phyloP scores from a whole-genome alignment of 1,284 basidiomycete genomes.

The Heterobasidion annosum region DNA sequence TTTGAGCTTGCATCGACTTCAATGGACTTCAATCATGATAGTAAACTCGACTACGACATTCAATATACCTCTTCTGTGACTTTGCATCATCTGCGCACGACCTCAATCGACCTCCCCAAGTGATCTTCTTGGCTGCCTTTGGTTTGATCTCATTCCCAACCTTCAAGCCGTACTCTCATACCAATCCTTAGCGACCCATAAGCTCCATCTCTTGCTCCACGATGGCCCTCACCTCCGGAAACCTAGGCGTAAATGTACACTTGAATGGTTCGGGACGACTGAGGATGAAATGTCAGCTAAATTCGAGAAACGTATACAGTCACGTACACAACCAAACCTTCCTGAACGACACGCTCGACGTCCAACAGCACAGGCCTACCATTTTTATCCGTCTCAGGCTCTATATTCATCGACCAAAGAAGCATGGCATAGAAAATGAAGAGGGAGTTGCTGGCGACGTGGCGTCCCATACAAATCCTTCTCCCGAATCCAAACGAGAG shows the following conservation, averaged over 20 bases:
- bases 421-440: slow-evolving; percentile 21
- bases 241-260: slow-evolving; percentile 8
- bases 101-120: no score
- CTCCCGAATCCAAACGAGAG: slow-evolving; percentile 17
- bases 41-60: no score
- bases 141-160: no score
- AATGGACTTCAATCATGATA: no score
- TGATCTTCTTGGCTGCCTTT: no score
- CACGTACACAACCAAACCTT: slow-evolving; percentile 11
- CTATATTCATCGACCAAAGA: slow-evolving; percentile 23
- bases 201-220: slow-evolving; percentile 7
- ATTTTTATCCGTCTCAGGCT: slow-evolving; percentile 7
- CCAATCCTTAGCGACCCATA: neutral
- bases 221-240: slow-evolving; percentile 8
- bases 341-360: slow-evolving; percentile 5
- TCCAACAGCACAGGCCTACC: slow-evolving; percentile 7
- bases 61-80: no score
- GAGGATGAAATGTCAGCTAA: neutral
- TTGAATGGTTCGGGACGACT: slow-evolving; percentile 9
- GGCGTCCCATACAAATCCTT: slow-evolving; percentile 16
- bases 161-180: neutral
- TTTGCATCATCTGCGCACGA: no score
- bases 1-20: no score
- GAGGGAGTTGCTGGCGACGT: slow-evolving; percentile 23
- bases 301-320: slow-evolving; percentile 2